phyloP scores from a whole-genome alignment of 352 stramenopile genomes.

The Ophiocytium majus region DNA sequence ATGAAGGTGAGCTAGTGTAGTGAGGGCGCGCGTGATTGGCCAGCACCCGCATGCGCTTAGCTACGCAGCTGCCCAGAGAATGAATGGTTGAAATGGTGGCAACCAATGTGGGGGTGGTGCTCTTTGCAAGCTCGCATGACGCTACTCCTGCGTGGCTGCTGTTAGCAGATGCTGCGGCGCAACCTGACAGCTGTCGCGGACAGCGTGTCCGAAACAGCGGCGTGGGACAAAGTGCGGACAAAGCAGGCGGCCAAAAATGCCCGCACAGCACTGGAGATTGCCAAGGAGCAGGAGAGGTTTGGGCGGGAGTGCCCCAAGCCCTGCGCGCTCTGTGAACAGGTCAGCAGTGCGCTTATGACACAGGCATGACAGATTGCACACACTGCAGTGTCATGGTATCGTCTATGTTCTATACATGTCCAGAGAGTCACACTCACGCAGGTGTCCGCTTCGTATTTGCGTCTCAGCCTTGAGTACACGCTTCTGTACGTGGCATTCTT shows the following conservation, averaged over 20 bases:
- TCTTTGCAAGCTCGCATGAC: background rate
- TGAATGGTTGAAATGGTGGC: too few relatives aligned
- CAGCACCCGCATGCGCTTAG: too few relatives aligned
- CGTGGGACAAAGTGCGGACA: slow-evolving; percentile 30
- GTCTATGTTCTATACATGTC: too few relatives aligned
- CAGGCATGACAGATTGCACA: too few relatives aligned
- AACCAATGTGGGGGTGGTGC: background rate
- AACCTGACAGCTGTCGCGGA: slow-evolving; percentile 40
- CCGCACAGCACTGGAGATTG: slow-evolving; percentile 48
- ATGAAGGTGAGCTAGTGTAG: slow-evolving; percentile 48
- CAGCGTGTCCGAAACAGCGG: slow-evolving; percentile 44
- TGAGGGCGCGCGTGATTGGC: too few relatives aligned
- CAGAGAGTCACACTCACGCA: too few relatives aligned
- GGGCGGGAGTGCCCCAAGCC: slow-evolving; percentile 44
- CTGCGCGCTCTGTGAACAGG: slow-evolving; percentile 47
- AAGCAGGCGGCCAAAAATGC: slow-evolving; percentile 36
- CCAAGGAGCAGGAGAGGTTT: slow-evolving; percentile 54
- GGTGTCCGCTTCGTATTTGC: too few relatives aligned
- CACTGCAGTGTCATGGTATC: too few relatives aligned
- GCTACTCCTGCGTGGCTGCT: background rate
- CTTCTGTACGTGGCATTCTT: too few relatives aligned
- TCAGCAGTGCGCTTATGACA: too few relatives aligned
- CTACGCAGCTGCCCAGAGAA: too few relatives aligned
- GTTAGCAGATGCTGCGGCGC: slow-evolving; percentile 48
- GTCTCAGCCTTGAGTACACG: too few relatives aligned